Evolutionary conservation across 441 rosid genomes (phyloP).

Genomic region (Hura crepitans): DNA sequence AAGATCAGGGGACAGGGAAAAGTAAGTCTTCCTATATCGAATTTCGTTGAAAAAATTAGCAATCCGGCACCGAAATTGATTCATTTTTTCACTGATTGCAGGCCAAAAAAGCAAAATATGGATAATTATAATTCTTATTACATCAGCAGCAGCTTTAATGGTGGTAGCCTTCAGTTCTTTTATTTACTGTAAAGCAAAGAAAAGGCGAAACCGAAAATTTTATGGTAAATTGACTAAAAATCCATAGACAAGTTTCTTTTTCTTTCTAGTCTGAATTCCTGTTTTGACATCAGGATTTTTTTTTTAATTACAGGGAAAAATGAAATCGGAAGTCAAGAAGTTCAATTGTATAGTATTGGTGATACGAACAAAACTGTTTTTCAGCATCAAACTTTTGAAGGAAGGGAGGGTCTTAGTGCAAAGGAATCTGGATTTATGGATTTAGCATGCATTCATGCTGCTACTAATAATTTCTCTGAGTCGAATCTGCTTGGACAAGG

Average conservation of each 20-base stretch:
- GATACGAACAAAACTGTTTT: neutral
- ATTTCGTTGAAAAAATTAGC: neutral
- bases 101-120: neutral
- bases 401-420: neutral
- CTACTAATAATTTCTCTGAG: conserved; percentile 31
- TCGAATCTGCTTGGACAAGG: conserved; percentile 35
- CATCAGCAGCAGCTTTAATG: neutral
- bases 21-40: conserved; percentile 9
- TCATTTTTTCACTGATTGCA: neutral
- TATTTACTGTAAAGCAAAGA: neutral
- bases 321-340: neutral
- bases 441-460: conserved; percentile 14
- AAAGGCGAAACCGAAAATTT: neutral
- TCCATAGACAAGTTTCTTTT: neutral
- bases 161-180: conserved; percentile 2
- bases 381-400: neutral
- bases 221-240: neutral
- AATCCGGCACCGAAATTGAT: neutral
- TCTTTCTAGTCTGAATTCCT: neutral
- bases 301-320: neutral
- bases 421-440: conserved; percentile 11
- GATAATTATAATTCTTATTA: conserved; percentile 1
- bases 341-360: neutral
- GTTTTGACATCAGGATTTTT: neutral
- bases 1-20: conserved; percentile 13